Percentiles rank a stretch among this genome's conserved stretches.
Evolutionary conservation across 805 yeast species (phyloP).

Genomic region (Candida morakotiae): DNA sequence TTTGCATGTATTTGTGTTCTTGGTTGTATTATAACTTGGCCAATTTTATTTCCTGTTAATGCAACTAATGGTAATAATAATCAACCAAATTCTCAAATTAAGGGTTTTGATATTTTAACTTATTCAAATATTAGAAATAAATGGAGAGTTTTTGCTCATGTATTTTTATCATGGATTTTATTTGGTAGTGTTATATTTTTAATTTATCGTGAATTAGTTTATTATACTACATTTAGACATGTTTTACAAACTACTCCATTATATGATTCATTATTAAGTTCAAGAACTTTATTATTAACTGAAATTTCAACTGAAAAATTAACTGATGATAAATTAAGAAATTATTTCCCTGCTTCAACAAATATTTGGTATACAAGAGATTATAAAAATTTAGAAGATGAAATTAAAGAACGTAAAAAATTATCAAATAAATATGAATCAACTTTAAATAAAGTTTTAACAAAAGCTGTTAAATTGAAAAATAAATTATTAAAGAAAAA

Average conservation of each 20-base stretch:
- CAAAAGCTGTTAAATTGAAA: slow-evolving; percentile 55
- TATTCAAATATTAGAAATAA: slow-evolving; percentile 60
- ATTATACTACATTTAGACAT: slow-evolving; percentile 69
- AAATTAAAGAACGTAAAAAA: slow-evolving; percentile 61
- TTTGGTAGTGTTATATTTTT: slow-evolving; percentile 63
- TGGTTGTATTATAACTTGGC: slow-evolving; percentile 57
- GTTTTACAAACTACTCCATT: slow-evolving; percentile 69
- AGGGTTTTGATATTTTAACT: slow-evolving; percentile 64
- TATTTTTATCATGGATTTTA: slow-evolving; percentile 69
- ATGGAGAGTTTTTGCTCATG: slow-evolving; percentile 69
- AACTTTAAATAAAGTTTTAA: slow-evolving; percentile 55
- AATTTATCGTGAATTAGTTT: slow-evolving; percentile 71
- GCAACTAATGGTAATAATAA: slow-evolving; percentile 60
- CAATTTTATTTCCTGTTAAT: slow-evolving; percentile 68
- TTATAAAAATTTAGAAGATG: slow-evolving; percentile 50
- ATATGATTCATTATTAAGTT: slow-evolving; percentile 63
- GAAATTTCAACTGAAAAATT: slow-evolving; percentile 52
- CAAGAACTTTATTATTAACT: slow-evolving; percentile 70
- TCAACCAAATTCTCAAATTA: slow-evolving; percentile 8
- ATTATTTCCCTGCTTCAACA: slow-evolving; percentile 60
- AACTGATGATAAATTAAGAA: slow-evolving; percentile 47
- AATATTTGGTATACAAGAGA: slow-evolving; percentile 64
- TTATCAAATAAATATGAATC: slow-evolving; percentile 59
- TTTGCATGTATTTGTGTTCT: slow-evolving; percentile 49
- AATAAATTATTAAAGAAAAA: slow-evolving; percentile 56